phyloP scores from a whole-genome alignment of 2,329 filamentous ascomycete species.

The Ascochyta lentis region DNA sequence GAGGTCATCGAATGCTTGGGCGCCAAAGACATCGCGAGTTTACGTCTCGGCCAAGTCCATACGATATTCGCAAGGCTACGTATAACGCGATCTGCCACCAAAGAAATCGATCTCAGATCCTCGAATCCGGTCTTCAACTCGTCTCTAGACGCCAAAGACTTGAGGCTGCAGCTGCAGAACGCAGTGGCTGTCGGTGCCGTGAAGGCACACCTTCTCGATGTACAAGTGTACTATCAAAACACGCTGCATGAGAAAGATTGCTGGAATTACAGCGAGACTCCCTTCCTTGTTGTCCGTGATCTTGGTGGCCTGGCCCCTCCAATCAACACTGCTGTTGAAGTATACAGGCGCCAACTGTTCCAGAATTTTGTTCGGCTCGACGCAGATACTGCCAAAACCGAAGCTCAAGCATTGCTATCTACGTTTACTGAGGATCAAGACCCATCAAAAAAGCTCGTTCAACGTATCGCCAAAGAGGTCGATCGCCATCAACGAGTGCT shows the following conservation, averaged over 20 bases:
- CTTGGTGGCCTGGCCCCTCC: constrained; percentile 31
- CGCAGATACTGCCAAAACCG: constrained; percentile 11
- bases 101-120: constrained; percentile 24
- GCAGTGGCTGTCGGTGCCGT: constrained; percentile 23
- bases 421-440: constrained; percentile 8
- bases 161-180: constrained; percentile 32
- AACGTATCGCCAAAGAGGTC: constrained; percentile 31
- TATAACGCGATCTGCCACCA: constrained; percentile 22
- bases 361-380: constrained; percentile 20
- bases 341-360: constrained; percentile 36
- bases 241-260: constrained; percentile 23
- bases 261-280: constrained; percentile 38
- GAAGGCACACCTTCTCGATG: constrained; percentile 34
- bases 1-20: constrained; percentile 30
- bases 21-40: constrained; percentile 20
- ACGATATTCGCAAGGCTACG: constrained; percentile 33
- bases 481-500: constrained; percentile 25
- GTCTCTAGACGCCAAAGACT: constrained; percentile 26
- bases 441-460: constrained; percentile 20
- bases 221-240: constrained; percentile 33
- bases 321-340: constrained; percentile 22
- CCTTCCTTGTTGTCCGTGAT: constrained; percentile 28
- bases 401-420: constrained; percentile 16
- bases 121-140: constrained; percentile 32
- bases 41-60: constrained; percentile 39